These are phyloP conservation scores for Phytophthora syringae DNA, from an alignment of 352 stramenopile species.

Conservation along the genomic window DNA sequence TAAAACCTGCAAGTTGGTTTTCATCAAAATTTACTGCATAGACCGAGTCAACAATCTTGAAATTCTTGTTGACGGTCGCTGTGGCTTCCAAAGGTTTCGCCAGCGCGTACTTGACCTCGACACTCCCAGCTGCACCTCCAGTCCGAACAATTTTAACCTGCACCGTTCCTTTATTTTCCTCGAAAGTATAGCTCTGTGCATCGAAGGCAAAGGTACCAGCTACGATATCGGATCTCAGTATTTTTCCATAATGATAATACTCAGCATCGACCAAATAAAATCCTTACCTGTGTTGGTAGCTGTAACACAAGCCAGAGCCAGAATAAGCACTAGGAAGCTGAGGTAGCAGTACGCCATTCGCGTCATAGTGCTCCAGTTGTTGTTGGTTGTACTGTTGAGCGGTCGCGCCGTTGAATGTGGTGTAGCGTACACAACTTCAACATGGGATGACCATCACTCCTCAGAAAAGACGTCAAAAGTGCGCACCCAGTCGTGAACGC, in stretches of 20 bases:
- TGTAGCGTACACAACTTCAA: slow-evolving; percentile 37
- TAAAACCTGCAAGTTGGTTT: slow-evolving; percentile 50
- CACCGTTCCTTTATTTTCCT: slow-evolving; percentile 49
- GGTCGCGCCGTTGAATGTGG: slow-evolving; percentile 21
- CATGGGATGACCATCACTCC: slow-evolving; percentile 37
- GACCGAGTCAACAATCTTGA: slow-evolving; percentile 44
- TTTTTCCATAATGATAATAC: background rate
- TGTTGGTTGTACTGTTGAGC: background rate
- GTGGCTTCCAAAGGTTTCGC: slow-evolving; percentile 54
- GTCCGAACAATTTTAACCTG: slow-evolving; percentile 56
- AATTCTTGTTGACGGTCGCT: slow-evolving; percentile 69
- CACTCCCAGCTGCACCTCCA: slow-evolving; percentile 46
- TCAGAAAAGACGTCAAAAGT: slow-evolving; percentile 24
- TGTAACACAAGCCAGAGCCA: slow-evolving; percentile 41
- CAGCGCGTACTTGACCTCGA: slow-evolving; percentile 55
- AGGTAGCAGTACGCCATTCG: background rate
- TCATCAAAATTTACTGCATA: slow-evolving; percentile 58
- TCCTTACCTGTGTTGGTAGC: slow-evolving; percentile 44
- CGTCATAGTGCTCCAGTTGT: slow-evolving; percentile 1
- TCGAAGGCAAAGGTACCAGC: slow-evolving; percentile 67
- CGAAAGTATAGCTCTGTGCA: slow-evolving; percentile 58
- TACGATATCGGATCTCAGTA: slow-evolving; percentile 14
- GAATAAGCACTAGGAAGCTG: background rate
- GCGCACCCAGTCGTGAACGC: background rate
- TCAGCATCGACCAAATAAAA: background rate